Conservation (phyloP, 2,329 filamentous ascomycete species). For the Arthrobotrys pseudoclavata region DNA sequence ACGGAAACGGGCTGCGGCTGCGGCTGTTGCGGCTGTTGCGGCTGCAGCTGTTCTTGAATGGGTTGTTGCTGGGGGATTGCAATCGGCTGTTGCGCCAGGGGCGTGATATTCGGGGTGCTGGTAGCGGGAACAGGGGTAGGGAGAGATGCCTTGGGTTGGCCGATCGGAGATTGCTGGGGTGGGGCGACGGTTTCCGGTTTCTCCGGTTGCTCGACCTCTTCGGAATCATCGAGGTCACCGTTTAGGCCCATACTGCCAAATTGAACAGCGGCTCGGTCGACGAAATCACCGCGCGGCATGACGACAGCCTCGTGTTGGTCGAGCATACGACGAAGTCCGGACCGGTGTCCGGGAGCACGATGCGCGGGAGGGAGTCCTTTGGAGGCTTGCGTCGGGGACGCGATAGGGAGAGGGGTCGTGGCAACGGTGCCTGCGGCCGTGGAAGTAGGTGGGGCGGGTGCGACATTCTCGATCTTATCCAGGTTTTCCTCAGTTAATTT, state of each 20-base stretch:
- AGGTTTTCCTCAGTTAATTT: conserved; percentile 89
- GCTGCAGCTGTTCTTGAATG: conserved; percentile 55
- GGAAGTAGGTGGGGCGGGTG: conserved; percentile 80
- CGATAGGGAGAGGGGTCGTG: conserved; percentile 77
- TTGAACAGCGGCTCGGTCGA: conserved; percentile 92
- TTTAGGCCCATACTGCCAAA: conserved; percentile 96
- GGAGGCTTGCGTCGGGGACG: conserved; percentile 75
- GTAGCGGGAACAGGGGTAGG: conserved; percentile 71
- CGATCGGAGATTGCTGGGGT: conserved; percentile 91
- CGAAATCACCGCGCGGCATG: conserved; percentile 91
- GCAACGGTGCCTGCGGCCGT: conserved; percentile 90
- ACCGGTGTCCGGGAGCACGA: conserved; percentile 70
- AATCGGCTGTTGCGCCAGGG: conserved; percentile 65
- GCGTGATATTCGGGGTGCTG: conserved; percentile 65
- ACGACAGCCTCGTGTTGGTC: conserved; percentile 98
- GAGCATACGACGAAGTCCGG: conserved; percentile 85
- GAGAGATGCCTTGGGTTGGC: conserved; percentile 86
- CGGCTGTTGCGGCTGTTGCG: conserved; percentile 64
- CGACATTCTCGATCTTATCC: conserved; percentile 87
- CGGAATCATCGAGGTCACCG: conserved; percentile 81
- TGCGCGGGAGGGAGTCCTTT: conserved; percentile 77
- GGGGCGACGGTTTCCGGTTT: conserved; percentile 94
- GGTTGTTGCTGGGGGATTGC: conserved; percentile 65
- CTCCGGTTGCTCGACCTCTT: conserved; percentile 88
- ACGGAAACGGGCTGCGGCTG: conserved; percentile 69